Evolutionary conservation across 257 asterid genomes (phyloP).

Genomic region (Cinchona pubescens): DNA sequence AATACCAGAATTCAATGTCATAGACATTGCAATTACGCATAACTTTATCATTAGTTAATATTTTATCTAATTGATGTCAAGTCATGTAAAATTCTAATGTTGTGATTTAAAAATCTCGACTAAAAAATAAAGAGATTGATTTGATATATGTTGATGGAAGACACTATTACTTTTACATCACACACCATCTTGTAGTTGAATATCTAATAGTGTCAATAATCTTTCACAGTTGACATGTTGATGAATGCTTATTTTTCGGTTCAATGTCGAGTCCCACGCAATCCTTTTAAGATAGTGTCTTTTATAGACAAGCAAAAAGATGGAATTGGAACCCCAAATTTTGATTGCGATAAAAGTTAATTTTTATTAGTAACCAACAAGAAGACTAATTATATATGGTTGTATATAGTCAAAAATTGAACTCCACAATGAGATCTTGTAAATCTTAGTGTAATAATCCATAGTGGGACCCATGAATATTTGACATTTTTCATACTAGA

Average conservation of each 20-base stretch:
- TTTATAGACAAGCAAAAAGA: slow-evolving; percentile 24
- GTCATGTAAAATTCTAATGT: no score
- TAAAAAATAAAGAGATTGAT: no score
- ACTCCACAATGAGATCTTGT: slow-evolving; percentile 23
- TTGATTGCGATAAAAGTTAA: not conserved
- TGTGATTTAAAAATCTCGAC: no score
- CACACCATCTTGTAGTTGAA: not conserved
- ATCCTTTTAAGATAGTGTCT: no score
- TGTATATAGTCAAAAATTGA: slow-evolving; percentile 13
- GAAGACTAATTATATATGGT: not conserved
- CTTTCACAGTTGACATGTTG: slow-evolving; percentile 25
- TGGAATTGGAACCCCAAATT: not conserved
- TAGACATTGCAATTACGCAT: no score
- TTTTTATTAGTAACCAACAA: slow-evolving; percentile 1
- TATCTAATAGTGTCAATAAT: not conserved
- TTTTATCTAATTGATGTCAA: no score
- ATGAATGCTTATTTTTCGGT: not conserved
- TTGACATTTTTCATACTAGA: slow-evolving; percentile 30
- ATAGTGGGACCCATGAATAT: slow-evolving; percentile 27
- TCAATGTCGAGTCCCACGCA: not conserved
- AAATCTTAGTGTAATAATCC: slow-evolving; percentile 26
- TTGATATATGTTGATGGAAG: not conserved
- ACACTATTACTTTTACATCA: not conserved
- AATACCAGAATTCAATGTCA: no score
- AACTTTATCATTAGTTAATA: no score